Evolutionary conservation across 2,329 filamentous ascomycete genomes (phyloP), one percentile per base, ranked within the genome.

Genomic region (Nemania bipapillata): DNA sequence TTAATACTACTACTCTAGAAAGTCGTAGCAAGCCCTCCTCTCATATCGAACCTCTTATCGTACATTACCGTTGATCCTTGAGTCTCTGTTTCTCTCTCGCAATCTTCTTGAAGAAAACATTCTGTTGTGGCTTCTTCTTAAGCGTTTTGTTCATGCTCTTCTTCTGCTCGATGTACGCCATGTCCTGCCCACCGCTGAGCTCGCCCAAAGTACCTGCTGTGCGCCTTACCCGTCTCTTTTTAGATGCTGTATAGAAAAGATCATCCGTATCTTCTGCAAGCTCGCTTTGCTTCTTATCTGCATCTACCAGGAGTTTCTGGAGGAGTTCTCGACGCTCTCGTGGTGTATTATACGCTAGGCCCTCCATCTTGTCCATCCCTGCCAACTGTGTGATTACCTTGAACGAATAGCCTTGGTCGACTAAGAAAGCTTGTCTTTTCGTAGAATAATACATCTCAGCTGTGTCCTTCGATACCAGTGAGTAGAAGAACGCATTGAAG

Each of bases 401-500:
- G 86, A 99, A 99, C 0, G 96, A 95, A 79, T 99, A 99, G 9
- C 96, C 96, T 81, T 99, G 96, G 73, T 99, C 96, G 24, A 99
- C 94, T 0, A 99, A 85, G 83, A 99, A 99, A 0, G 96, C 95
- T 80, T 99, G 96, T 9, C 96, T 89, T 81, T 97, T 98, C 3
- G 94, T 94, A 0, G 95, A 97, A 80, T 97, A 99, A 78, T 90
- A 96, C 95, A 99, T 98, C 80, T 99, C 96, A 70, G 94, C 91
- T 0, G 96, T 99, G 78, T 99, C 96, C 79, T 98, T 98, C 5
- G 93, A 97, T 3, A 99, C 96, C 0, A 99, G 87, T 0, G 93
- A 97, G 82, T 99, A 99, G 84, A 99, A 99, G 81, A 98, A 99
- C 0, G 96, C 96, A 78, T 99, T 99, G 81, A 99, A 99, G 7